Evolutionary conservation across 2,329 filamentous ascomycete genomes (phyloP).

Genomic region (Stenocarpella maydis): DNA sequence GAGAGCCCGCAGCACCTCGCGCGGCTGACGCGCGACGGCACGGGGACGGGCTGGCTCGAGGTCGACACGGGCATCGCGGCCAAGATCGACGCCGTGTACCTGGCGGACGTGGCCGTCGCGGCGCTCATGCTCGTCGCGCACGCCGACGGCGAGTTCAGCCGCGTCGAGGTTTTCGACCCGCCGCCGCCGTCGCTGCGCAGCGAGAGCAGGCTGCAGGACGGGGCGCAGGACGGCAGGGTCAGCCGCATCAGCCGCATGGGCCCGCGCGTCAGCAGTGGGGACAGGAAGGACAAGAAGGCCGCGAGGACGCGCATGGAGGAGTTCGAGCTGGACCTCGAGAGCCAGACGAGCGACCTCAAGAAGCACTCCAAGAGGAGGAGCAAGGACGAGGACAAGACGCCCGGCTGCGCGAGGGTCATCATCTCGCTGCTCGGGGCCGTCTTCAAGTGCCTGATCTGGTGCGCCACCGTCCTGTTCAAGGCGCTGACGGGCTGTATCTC

Average conservation of each 20-base stretch:
- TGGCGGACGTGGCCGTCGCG: constrained; percentile 68
- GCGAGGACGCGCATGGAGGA: constrained; percentile 56
- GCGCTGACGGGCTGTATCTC: constrained; percentile 59
- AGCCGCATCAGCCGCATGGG: constrained; percentile 45
- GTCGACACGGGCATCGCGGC: constrained; percentile 67
- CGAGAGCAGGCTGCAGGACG: constrained; percentile 34
- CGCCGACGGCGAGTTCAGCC: constrained; percentile 60
- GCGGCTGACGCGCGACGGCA: constrained; percentile 66
- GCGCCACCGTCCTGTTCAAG: constrained; percentile 63
- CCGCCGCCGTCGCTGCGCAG: constrained; percentile 59
- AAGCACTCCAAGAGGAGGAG: constrained; percentile 51
- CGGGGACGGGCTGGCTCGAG: constrained; percentile 67
- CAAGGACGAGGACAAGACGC: constrained; percentile 57
- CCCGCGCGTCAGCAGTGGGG: constrained; percentile 38
- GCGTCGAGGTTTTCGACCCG: constrained; percentile 61
- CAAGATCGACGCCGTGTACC: constrained; percentile 67
- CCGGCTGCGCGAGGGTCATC: constrained; percentile 56
- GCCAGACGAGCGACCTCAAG: constrained; percentile 60
- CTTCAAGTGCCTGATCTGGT: constrained; percentile 68
- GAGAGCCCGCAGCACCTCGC: constrained; percentile 68
- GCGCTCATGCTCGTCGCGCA: constrained; percentile 68
- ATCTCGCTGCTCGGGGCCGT: constrained; percentile 60
- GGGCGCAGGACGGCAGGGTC: constrained; percentile 39
- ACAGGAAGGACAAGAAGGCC: constrained; percentile 36
- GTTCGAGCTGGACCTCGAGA: constrained; percentile 70